A percentile compares a stretch with the other conserved stretches of the same genome.
phyloP scores from a whole-genome alignment of 495 filamentous ascomycete species.

The Aspergillus bridgeri region DNA sequence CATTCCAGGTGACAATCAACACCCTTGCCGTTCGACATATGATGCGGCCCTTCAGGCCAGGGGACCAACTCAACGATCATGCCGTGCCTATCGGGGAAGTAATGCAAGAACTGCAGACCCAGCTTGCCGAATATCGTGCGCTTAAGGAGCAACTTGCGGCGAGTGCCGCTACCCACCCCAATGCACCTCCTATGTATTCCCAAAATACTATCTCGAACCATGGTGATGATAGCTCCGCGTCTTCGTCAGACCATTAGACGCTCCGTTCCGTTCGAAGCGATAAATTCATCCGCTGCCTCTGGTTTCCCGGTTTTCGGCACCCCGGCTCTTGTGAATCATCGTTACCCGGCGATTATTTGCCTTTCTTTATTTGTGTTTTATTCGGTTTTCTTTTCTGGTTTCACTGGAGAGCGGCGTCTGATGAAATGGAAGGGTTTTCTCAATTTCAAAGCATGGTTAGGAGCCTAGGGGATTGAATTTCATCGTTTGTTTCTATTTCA shows the following conservation, averaged over 20 bases:
- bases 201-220: conserved; percentile 16
- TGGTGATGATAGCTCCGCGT: conserved; percentile 25
- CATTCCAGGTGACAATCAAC: conserved; percentile 46
- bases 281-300: neutral
- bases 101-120: conserved; percentile 43
- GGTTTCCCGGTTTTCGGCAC: conserved; percentile 6
- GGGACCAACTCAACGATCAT: conserved; percentile 44
- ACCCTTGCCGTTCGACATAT: conserved; percentile 65
- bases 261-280: neutral
- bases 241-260: conserved; percentile 32
- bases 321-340: no score
- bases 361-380: conserved; percentile 7
- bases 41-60: conserved; percentile 48
- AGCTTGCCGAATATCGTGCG: conserved; percentile 49
- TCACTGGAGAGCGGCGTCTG: conserved; percentile 21
- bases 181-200: conserved; percentile 17
- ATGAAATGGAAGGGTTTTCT: conserved; percentile 19
- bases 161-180: conserved; percentile 30
- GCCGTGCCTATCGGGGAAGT: conserved; percentile 52
- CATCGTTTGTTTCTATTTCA: neutral
- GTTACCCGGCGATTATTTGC: no score
- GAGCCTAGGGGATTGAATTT: conserved; percentile 11
- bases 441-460: conserved; percentile 16
- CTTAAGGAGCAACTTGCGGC: conserved; percentile 46
- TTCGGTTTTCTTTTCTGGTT: conserved; percentile 22